Evolutionary conservation across 257 asterid species (phyloP).

Genomic region (Primulina tabacum): DNA sequence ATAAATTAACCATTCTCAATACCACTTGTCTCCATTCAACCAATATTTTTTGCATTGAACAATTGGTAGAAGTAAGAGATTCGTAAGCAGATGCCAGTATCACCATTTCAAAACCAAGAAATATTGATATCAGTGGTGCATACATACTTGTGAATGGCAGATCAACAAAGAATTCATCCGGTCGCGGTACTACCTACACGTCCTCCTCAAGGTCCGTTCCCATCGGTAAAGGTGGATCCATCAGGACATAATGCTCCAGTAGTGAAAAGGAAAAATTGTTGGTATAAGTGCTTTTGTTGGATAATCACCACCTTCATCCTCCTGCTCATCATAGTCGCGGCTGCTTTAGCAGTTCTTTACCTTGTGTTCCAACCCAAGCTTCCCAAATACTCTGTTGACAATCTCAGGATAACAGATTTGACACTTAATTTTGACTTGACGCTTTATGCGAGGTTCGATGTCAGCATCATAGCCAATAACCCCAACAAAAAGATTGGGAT

Average conservation of each 20-base stretch:
- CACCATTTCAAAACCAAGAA: background rate
- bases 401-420: conserved; percentile 70
- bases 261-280: background rate
- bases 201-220: background rate
- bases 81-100: background rate
- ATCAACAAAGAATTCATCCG: background rate
- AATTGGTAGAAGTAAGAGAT: background rate
- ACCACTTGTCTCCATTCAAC: background rate
- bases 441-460: conserved; percentile 67
- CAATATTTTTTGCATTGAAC: background rate
- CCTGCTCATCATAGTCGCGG: conserved; percentile 53
- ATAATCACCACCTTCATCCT: conserved; percentile 26
- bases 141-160: conserved; percentile 22
- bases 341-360: conserved; percentile 59
- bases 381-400: conserved; percentile 76
- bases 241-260: background rate
- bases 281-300: background rate
- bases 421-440: conserved; percentile 68
- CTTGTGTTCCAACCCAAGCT: conserved; percentile 69
- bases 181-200: background rate
- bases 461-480: conserved; percentile 66
- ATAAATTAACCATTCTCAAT: background rate
- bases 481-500: conserved; percentile 86
- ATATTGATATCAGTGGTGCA: background rate
- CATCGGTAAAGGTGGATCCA: background rate